Evolutionary conservation across 129 eudicot species (phyloP), one percentile per base, ranked within the genome.

Genomic region (Helianthus tuberosus): DNA sequence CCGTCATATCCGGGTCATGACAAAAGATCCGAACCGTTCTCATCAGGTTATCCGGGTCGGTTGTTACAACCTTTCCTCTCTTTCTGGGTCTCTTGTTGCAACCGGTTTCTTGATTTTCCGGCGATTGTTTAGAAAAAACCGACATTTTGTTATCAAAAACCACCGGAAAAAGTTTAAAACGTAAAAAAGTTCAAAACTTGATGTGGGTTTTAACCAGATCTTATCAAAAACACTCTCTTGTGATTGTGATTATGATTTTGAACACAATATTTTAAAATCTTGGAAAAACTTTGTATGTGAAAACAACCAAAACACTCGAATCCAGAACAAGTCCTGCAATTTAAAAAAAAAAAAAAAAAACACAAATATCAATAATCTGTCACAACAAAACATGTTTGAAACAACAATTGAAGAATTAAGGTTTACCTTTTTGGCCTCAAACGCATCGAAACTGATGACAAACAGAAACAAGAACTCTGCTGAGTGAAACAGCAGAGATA

Each of bases 271-370:
- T 43, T 41, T 41, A 41, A 43, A 43, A 43, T 2, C 7, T 43
- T 43, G 8, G 10, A 82, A 57, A 72, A 75, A 61, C 86, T 67
- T 13, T 80, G 84, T 87, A 85, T 91, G 23, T 85, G 95, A 87
- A 85, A 95, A 41, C 89, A 85, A 73, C 97, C 97, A 87, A 95
- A 95, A 72, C 92, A 91, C 89, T 71, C 88, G 13, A 91, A 93
- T 74, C 99, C 99, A 85, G 89, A 91, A 87, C 94, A 85, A 80
- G 96, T 91, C 96, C 99, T 95, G 94, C 78, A 87, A 77, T 27
- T 27, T 20, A 27, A 27, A 27, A 27, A 27, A 32, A 43, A 20
- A 20, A 20, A 20, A 39, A 66, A 75, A 47, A 13, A 17, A 77
- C 51, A 36, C 72, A 63, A 54, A 71, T 13, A 58, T 59, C 60